Base-by-base conservation (phyloP, 257 asterid species). In the Solanum gracilifrons region DNA sequence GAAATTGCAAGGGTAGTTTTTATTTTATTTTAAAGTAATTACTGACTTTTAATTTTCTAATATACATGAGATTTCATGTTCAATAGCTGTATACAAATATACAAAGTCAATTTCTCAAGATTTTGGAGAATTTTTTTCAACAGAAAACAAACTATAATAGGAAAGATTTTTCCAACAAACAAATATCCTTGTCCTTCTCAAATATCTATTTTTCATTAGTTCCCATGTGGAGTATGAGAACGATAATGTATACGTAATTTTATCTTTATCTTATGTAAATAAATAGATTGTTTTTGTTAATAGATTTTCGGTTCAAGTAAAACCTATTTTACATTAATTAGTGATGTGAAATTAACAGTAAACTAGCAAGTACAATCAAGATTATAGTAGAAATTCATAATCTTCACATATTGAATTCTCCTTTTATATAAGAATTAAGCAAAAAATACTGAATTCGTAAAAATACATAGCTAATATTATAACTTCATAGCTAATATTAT, bases 201-300 rank as follows among this genome's bases (percentile, higher is more conserved):
- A 32, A 64, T 64, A 64, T n/a, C 71, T n/a, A 5, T n/a, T 62
- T 62, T 62, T 58, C 68, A 58, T 8, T 21, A 21, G 68, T 58
- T 58, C 0, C 68, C 12, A 58, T 18, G 25, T 58, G 66, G 27
- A 7, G 66, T 58, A 3, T 21, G 71, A 9, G 1, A 62, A n/a
- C 0, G 5, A n/a, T 4, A 5, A 2, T 9, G 27, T 21, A 23
- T n/a, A 62, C 1, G 31, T 0, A 4, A 0, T n/a, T 23, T 62
- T 62, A 62, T n/a, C 16, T 9, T 0, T 2, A n/a, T n/a, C 7
- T 62, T 23, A n/a, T 9, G 3, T 9, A 62, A 23, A 23, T 62
- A 18, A 55, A 55, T 20, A 55, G 1, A 20, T 55, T 55, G 0
- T 55, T 20, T 0, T 7, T 0, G 5, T 0, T 11, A 0, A n/a